Evolutionary conservation across 1,284 basidiomycete species (phyloP).

Genomic region (Chalciporus sp.): DNA sequence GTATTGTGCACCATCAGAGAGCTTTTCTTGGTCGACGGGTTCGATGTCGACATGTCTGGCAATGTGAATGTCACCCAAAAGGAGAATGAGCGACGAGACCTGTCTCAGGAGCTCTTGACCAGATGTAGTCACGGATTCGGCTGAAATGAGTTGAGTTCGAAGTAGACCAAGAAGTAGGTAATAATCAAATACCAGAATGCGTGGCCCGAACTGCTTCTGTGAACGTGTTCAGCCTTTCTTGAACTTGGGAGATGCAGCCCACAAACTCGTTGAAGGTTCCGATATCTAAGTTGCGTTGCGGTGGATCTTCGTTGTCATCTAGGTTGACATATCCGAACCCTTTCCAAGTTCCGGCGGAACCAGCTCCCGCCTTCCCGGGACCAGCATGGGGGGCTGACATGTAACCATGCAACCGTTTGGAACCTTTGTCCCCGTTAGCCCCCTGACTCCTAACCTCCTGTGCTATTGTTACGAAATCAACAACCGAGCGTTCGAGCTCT

Average conservation of each 20-base stretch:
- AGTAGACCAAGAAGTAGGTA: neutral
- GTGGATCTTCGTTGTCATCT: slow-evolving; percentile 36
- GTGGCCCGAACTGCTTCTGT: slow-evolving; percentile 23
- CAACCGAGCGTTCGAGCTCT: slow-evolving; percentile 31
- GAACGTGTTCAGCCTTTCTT: slow-evolving; percentile 21
- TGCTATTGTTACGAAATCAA: slow-evolving; percentile 33
- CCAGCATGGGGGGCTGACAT: slow-evolving; percentile 22
- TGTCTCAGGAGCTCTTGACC: slow-evolving; percentile 39
- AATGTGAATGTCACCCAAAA: slow-evolving; percentile 52
- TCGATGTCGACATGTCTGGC: slow-evolving; percentile 56
- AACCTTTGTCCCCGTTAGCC: slow-evolving; percentile 12
- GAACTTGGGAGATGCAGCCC: slow-evolving; percentile 16
- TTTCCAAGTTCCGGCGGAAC: slow-evolving; percentile 34
- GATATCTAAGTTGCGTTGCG: slow-evolving; percentile 27
- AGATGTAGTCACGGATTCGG: slow-evolving; percentile 18
- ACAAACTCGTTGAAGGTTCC: slow-evolving; percentile 29
- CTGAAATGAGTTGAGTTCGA: slow-evolving; percentile 17
- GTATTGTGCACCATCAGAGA: slow-evolving; percentile 39
- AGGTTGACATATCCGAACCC: slow-evolving; percentile 37
- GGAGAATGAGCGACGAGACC: slow-evolving; percentile 46
- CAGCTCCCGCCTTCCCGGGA: slow-evolving; percentile 28
- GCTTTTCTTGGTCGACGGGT: slow-evolving; percentile 39
- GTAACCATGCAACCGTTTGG: slow-evolving; percentile 30
- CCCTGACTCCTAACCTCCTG: slow-evolving; percentile 31
- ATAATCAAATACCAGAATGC: slow-evolving; percentile 21